These are phyloP conservation scores for Phytopythium cucurbitacearum DNA, from an alignment of 352 stramenopile species.

Conservation along the genomic window DNA sequence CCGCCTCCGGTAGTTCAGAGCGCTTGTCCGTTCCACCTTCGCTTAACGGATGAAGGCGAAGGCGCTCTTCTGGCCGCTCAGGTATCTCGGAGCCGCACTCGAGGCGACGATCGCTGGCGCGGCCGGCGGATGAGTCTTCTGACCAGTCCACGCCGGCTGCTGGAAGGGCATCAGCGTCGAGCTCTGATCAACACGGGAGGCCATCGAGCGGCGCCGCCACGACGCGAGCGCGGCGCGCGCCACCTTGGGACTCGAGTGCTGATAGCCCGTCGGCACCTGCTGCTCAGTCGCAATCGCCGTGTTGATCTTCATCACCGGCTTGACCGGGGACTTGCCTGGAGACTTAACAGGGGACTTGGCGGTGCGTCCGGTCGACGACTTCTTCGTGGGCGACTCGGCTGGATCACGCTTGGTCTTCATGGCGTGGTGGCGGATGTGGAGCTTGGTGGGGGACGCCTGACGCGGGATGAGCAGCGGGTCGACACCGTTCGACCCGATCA, in stretches of 20 bases:
- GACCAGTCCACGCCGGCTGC: no score
- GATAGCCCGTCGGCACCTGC: conserved; percentile 5
- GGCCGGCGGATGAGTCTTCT: no score
- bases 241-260: conserved; percentile 34
- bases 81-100: no score
- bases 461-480: conserved; percentile 34
- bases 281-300: conserved; percentile 14
- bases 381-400: conserved; percentile 2
- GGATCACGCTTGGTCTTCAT: conserved; percentile 9
- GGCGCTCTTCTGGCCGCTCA: no score
- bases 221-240: conserved; percentile 1
- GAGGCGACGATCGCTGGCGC: no score
- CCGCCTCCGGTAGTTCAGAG: no score
- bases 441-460: conserved; percentile 17
- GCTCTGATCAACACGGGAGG: no score
- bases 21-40: no score
- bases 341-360: not conserved
- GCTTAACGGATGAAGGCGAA: no score
- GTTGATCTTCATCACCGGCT: conserved; percentile 15
- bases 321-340: conserved; percentile 12
- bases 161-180: no score
- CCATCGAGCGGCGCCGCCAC: no score
- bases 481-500: conserved; percentile 44
- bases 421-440: conserved; percentile 17
- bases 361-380: not conserved